Conservation (phyloP, 1,139 yeast genomes). For the Saccharomyces pastorianus region DNA sequence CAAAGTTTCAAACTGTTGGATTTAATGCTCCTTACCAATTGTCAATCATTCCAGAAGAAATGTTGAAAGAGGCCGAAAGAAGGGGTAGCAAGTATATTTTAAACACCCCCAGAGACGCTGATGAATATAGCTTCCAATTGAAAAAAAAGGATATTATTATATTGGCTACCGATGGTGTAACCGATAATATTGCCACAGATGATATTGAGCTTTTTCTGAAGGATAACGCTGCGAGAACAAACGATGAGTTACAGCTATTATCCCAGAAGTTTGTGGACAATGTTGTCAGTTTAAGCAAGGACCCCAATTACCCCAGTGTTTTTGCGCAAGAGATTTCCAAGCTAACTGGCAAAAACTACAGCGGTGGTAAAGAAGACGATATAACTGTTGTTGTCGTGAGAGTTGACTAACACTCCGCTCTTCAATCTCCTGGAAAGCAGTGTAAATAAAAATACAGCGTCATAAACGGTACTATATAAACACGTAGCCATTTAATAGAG, state of each 20-base stretch:
- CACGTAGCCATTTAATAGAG: neutral
- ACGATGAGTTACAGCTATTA: slow-evolving; percentile 34
- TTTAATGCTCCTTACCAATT: slow-evolving; percentile 90
- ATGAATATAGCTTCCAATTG: slow-evolving; percentile 38
- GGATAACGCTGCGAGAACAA: slow-evolving; percentile 36
- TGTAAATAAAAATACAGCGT: neutral
- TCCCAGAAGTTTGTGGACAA: slow-evolving; percentile 55
- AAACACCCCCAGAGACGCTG: slow-evolving; percentile 43
- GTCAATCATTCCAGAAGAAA: slow-evolving; percentile 67
- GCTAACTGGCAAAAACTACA: slow-evolving; percentile 59
- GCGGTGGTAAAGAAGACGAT: slow-evolving; percentile 95
- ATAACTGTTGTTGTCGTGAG: slow-evolving; percentile 71
- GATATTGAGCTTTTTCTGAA: slow-evolving; percentile 60
- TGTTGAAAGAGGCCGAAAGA: slow-evolving; percentile 47
- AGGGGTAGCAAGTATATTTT: slow-evolving; percentile 56
- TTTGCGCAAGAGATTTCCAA: slow-evolving; percentile 74
- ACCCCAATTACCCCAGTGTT: slow-evolving; percentile 70
- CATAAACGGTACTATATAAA: neutral
- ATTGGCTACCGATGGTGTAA: slow-evolving; percentile 89
- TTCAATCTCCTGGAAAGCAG: neutral
- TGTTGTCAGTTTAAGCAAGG: slow-evolving; percentile 64
- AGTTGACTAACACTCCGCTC: slow-evolving; percentile 34
- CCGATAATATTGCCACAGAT: slow-evolving; percentile 70
- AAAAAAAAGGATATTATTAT: slow-evolving; percentile 65
- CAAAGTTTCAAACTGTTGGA: slow-evolving; percentile 74